Base-by-base conservation (phyloP, 495 filamentous ascomycete species). In the Penicillium steckii region DNA sequence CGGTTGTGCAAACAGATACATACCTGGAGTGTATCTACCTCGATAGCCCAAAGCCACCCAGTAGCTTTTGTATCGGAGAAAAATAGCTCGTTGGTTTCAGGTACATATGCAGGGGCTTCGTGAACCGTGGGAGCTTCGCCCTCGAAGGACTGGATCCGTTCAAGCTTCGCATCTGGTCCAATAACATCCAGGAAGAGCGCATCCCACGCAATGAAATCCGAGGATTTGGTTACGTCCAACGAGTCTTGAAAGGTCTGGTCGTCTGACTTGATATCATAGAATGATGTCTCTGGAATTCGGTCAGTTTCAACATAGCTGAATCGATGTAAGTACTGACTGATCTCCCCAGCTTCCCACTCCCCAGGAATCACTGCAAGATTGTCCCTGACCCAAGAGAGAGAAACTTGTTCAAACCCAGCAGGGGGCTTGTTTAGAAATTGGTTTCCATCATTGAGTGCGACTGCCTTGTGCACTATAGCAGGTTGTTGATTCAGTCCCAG, bases 151-250 rank as follows among this genome's bases (percentile, higher is more conserved):
- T 56, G 53, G 27, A 56, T 56, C 40, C 30, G 41, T 22, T 56
- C 53, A 9, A 56, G 46, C 42, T 38, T 50, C 22, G 53, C 46
- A 25, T 51, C 18, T 12, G 47, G 25, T 13, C 46, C 47, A 15
- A 56, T 51, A 10, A 56, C 40, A 26, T 50, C 38, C 41, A 56
- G 51, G 15, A 56, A 56, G 10, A 26, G 33, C 8, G 26, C 19
- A 35, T 56, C 47, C 53, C 53, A 56, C 18, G 53, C 53, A 26
- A 56, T 46, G 24, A 56, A 50, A 13, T 56, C 53, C 3, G 47
- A 24, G 0, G 30, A 49, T 15, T 46, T 56, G 1, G 51, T 24
- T 2, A 41, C 13, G 0, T 18, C 21, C 8, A 56, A 23, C 0
- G 32, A 24, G n/a, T 56, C 25, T 27, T 47, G 40, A 6, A 56